Evolutionary conservation across 148 eudicot genomes (phyloP).

Genomic region (Vaccinium darrowii): DNA sequence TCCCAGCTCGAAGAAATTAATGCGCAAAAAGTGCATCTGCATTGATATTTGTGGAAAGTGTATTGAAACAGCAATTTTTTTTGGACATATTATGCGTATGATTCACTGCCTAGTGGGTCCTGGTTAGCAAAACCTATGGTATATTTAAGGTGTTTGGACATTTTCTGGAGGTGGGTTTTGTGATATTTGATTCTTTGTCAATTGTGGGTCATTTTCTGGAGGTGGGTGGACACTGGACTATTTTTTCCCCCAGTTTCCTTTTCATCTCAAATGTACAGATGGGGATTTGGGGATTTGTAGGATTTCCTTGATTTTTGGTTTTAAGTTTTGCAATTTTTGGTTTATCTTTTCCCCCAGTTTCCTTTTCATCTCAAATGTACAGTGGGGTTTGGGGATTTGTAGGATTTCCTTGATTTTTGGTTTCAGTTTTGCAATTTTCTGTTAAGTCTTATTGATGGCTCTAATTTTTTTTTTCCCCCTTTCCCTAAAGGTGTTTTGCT

Average conservation of each 20-base stretch:
- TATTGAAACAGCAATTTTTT: not conserved
- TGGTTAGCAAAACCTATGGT: too few species aligned
- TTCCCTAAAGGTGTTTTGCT: not conserved
- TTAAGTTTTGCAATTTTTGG: not conserved
- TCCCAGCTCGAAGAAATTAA: not conserved
- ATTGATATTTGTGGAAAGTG: not conserved
- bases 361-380: not conserved
- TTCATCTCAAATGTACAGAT: not conserved
- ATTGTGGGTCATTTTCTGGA: not conserved
- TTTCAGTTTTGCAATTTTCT: not conserved
- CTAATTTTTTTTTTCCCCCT: not conserved
- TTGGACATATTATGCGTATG: too few species aligned
- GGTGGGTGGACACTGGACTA: not conserved
- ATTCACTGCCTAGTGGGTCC: too few species aligned
- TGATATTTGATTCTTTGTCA: slow-evolving; percentile 7
- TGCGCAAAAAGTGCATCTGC: not conserved
- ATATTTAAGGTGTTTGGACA: not conserved
- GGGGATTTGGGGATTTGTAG: not conserved
- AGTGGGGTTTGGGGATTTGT: not conserved
- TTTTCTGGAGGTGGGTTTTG: slow-evolving; percentile 9
- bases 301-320: not conserved
- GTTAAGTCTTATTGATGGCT: not conserved
- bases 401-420: not conserved
- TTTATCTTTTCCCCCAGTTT: not conserved
- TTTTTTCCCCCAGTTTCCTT: not conserved